These are phyloP conservation scores for Eimeria mitis DNA, from an alignment of 169 alveolate species.

Conservation along the genomic window DNA sequence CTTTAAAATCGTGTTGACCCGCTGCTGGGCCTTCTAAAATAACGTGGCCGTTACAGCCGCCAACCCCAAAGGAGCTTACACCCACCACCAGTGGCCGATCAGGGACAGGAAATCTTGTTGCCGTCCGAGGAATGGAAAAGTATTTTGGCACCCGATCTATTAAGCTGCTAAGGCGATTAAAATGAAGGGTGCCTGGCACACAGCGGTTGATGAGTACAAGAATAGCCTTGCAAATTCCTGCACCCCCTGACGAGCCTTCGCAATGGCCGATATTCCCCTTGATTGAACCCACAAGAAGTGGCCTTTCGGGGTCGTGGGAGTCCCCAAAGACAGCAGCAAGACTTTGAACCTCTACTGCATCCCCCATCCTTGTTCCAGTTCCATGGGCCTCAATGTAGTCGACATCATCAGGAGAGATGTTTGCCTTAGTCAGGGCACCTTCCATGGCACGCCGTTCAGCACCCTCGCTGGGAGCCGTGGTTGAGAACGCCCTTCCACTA, in stretches of 20 bases:
- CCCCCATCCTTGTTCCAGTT: conserved; percentile 89
- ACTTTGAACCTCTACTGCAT: conserved; percentile 87
- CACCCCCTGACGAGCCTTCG: conserved; percentile 88
- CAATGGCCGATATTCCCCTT: conserved; percentile 88
- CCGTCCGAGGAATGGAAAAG: conserved; percentile 81
- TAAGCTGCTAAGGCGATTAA: conserved; percentile 87
- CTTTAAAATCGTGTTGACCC: conserved; percentile 27
- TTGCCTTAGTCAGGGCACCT: conserved; percentile 82
- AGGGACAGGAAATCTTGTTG: background rate
- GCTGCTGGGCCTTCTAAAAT: conserved; percentile 73
- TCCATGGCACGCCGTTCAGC: conserved; percentile 85
- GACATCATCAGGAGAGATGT: conserved; percentile 80
- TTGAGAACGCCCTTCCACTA: conserved; percentile 84
- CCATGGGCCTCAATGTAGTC: conserved; percentile 88
- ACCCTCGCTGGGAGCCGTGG: conserved; percentile 87
- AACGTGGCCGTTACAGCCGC: conserved; percentile 88
- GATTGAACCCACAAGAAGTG: conserved; percentile 85
- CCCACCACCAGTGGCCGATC: conserved; percentile 77
- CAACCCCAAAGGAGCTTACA: conserved; percentile 87
- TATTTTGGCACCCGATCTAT: conserved; percentile 85
- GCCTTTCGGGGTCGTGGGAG: conserved; percentile 82
- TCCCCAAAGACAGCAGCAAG: conserved; percentile 85
- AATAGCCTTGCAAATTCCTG: conserved; percentile 86
- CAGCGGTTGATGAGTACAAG: conserved; percentile 84
- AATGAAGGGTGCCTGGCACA: conserved; percentile 88